Evolutionary conservation across 257 asterid genomes (phyloP).

Genomic region (Solanum rostratum): DNA sequence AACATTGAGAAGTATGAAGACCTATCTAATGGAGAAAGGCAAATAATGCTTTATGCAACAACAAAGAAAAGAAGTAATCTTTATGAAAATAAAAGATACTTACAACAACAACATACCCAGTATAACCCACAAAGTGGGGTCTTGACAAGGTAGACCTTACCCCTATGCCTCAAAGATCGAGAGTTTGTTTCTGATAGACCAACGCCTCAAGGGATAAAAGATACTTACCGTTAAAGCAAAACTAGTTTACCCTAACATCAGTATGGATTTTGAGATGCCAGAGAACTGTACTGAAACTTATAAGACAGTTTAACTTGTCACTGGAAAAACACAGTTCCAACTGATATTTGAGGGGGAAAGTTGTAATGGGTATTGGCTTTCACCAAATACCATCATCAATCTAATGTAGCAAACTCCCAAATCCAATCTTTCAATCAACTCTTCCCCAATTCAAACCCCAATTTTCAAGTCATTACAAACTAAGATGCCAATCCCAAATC

Average conservation of each 20-base stretch:
- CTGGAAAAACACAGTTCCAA: background rate
- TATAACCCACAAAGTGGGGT: background rate
- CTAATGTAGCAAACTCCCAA: background rate
- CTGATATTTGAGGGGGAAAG: background rate
- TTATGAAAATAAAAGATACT: background rate
- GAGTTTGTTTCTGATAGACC: background rate
- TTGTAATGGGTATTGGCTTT: slow-evolving; percentile 1
- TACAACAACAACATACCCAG: background rate
- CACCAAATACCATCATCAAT: background rate
- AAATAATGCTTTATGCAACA: background rate
- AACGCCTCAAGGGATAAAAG: background rate
- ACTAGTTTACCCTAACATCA: background rate
- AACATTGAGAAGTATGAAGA: background rate
- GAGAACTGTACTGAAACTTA: background rate
- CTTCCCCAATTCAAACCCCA: slow-evolving; percentile 26
- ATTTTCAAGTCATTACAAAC: slow-evolving; percentile 4
- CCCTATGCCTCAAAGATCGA: background rate
- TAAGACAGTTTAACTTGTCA: background rate
- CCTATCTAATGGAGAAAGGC: background rate
- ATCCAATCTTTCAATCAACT: slow-evolving; percentile 2
- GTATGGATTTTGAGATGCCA: background rate
- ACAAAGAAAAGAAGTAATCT: background rate
- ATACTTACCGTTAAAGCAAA: background rate
- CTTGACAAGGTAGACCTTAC: background rate
- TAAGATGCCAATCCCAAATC: background rate